A percentile compares a stretch with the other conserved stretches of the same genome.
Evolutionary conservation across 2,329 filamentous ascomycete species (phyloP).

Genomic region (Diaporthe citrichinensis): DNA sequence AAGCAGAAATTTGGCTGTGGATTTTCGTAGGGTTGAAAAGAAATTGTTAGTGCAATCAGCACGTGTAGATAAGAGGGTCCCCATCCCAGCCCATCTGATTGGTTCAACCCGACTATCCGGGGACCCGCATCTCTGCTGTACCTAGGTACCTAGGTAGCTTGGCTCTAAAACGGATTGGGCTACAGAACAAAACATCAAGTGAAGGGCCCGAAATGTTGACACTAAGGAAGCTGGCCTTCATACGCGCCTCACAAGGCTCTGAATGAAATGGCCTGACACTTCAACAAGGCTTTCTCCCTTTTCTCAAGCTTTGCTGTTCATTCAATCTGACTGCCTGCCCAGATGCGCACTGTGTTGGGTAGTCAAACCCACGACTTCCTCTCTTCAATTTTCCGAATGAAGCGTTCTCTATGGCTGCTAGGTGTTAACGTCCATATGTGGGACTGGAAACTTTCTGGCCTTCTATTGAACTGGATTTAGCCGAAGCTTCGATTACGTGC

Average conservation of each 20-base stretch:
- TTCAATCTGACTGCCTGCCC: not conserved
- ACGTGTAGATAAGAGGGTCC: conserved; percentile 25
- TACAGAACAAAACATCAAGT: not conserved
- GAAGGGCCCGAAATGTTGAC: not conserved
- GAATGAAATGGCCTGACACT: not conserved
- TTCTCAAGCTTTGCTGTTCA: not conserved
- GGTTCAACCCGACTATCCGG: not conserved
- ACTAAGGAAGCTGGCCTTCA: not conserved
- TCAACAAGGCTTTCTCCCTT: not conserved
- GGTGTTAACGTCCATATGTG: not conserved
- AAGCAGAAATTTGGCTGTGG: conserved; percentile 40
- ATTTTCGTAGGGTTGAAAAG: conserved; percentile 22
- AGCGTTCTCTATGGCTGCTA: not conserved
- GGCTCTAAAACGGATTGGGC: not conserved
- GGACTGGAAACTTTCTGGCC: not conserved
- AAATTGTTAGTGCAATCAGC: conserved; percentile 40
- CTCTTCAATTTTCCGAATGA: not conserved
- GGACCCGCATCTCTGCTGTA: not conserved
- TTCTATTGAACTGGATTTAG: not conserved
- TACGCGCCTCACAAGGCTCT: not conserved
- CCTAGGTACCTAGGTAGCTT: not conserved
- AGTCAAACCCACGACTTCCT: not conserved
- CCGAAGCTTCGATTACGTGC: not conserved
- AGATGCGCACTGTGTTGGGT: not conserved
- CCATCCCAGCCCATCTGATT: not conserved